A percentile compares a stretch with the other conserved stretches of the same genome.
Evolutionary conservation across 1,139 yeast species (phyloP).

Genomic region (Eremothecium sinecaudum): DNA sequence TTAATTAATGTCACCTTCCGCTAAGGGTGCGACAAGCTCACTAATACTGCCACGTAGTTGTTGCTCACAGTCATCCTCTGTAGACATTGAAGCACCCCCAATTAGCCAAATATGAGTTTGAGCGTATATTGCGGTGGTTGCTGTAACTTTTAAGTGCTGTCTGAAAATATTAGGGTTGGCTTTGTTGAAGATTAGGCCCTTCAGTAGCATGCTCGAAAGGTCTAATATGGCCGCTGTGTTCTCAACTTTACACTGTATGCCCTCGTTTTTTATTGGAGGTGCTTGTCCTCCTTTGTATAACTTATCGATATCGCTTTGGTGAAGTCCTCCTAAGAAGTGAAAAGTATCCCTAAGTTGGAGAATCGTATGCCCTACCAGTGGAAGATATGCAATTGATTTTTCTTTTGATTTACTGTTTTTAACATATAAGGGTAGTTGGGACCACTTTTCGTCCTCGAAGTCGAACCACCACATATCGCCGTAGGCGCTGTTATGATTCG

Average conservation of each 20-base stretch:
- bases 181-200: background rate
- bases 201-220: background rate
- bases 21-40: conserved; percentile 1
- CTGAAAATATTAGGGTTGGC: background rate
- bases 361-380: conserved; percentile 26
- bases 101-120: conserved; percentile 4
- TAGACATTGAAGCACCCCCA: conserved; percentile 1
- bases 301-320: conserved; percentile 18
- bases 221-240: background rate
- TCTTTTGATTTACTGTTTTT: conserved; percentile 12
- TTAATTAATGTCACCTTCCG: background rate
- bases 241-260: background rate
- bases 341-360: conserved; percentile 20
- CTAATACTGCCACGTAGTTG: background rate
- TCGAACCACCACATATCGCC: conserved; percentile 45
- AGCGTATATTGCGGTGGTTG: background rate
- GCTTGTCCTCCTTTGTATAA: background rate
- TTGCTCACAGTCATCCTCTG: background rate
- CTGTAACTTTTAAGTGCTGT: background rate
- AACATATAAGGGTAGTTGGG: conserved; percentile 19
- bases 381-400: conserved; percentile 14
- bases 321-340: conserved; percentile 25
- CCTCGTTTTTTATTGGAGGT: background rate
- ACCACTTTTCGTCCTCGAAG: conserved; percentile 36
- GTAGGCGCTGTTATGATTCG: conserved; percentile 31